Evolutionary conservation across 2,329 filamentous ascomycete species (phyloP), one percentile per base, ranked within the genome.

Genomic region (Blumeria graminis): DNA sequence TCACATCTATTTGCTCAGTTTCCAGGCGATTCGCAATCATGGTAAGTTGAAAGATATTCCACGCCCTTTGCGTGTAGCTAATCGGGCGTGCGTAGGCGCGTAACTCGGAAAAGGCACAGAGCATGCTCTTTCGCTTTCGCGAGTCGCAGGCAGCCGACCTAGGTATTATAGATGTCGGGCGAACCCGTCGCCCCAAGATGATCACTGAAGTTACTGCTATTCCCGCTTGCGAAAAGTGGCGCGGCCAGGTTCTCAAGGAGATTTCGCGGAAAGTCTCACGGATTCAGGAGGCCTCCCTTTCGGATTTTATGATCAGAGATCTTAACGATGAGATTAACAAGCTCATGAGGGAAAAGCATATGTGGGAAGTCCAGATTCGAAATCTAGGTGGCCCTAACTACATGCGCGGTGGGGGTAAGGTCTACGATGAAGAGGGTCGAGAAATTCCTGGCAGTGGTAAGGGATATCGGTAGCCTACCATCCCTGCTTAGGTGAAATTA

Each of bases 241-340:
- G 92, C 57, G 90, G 92, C 43, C 92, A 96, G 68, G 90, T 96
- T 34, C 80, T 98, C 60, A 94, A 94, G 68, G 92, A 98, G 69
- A 90, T 98, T 65, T 90, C 84, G 61, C 88, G 92, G 70, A 98
- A 98, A 70, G 87, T 98, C 57, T 87, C 87, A 61, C 86, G 86
- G 67, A 96, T 98, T 71, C 92, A 98, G 69, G 92, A 98, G 64
- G 74, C 79, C 8, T 81, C 83, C 51, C 76, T 98, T n/a, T 87
- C 81, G 70, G 92, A 98, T 74, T 96, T 85, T 73, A 92, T 96
- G 74, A 87, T 98, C 69, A 82, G 92, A 65, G 92, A 98, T 70
- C 75, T 98, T 67, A 98, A 98, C 72, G 92, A 98, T 69, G 92
- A 98, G 71, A 94, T 98, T 75, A 98, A 98, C 75, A 94, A 94